Evolutionary conservation across 805 yeast genomes (phyloP).

Genomic region (Cyberlindnera maritima): DNA sequence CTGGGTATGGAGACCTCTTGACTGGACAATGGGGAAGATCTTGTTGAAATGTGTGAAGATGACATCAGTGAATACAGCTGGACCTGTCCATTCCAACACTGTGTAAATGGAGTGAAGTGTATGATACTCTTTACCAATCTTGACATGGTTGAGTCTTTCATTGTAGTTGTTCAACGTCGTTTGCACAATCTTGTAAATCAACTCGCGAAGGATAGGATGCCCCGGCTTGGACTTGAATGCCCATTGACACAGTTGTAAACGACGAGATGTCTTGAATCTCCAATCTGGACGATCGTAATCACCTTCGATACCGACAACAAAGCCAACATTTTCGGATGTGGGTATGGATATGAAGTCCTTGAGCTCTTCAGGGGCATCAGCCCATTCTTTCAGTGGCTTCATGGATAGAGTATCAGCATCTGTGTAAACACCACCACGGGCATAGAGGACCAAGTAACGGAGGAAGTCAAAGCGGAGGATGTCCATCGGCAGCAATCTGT

Average conservation of each 20-base stretch:
- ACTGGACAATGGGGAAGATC: background rate
- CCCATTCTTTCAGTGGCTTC: slow-evolving; percentile 47
- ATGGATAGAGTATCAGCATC: slow-evolving; percentile 53
- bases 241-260: slow-evolving; percentile 64
- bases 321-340: slow-evolving; percentile 36
- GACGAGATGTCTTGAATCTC: slow-evolving; percentile 49
- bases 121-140: slow-evolving; percentile 32
- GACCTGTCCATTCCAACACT: slow-evolving; percentile 54
- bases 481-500: slow-evolving; percentile 46
- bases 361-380: slow-evolving; percentile 52
- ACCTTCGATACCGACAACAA: slow-evolving; percentile 52
- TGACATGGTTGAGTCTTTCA: slow-evolving; percentile 25
- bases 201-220: slow-evolving; percentile 59
- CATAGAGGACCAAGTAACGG: slow-evolving; percentile 49
- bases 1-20: slow-evolving; percentile 25
- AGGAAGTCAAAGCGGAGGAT: slow-evolving; percentile 54
- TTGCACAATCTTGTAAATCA: slow-evolving; percentile 52
- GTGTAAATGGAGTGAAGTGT: slow-evolving; percentile 60
- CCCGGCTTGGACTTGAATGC: slow-evolving; percentile 59
- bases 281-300: slow-evolving; percentile 53
- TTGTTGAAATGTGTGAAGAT: slow-evolving; percentile 46
- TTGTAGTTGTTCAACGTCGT: slow-evolving; percentile 43
- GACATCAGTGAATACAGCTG: slow-evolving; percentile 49
- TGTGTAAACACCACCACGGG: slow-evolving; percentile 59
- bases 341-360: slow-evolving; percentile 47